Evolutionary conservation across 2,329 filamentous ascomycete genomes (phyloP).

Genomic region (Helicocarpus griseus): DNA sequence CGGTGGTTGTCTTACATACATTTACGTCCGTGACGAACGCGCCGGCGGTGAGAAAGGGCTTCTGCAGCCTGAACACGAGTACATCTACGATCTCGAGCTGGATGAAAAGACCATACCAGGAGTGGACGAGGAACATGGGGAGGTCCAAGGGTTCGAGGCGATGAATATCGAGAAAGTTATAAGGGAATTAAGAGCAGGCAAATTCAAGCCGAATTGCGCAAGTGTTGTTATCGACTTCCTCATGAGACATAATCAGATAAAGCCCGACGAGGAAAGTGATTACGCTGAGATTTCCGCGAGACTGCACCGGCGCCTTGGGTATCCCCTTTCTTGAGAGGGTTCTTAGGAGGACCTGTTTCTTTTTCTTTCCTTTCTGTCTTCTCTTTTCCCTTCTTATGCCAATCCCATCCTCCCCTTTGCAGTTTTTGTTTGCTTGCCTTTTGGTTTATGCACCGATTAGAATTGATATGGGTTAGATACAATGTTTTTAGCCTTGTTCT

Average conservation of each 20-base stretch:
- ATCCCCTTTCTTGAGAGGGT: slow-evolving; percentile 46
- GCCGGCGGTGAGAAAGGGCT: slow-evolving; percentile 73
- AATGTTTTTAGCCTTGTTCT: background rate
- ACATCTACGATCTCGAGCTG: slow-evolving; percentile 80
- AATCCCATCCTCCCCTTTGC: background rate
- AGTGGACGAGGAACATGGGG: slow-evolving; percentile 79
- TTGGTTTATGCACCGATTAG: background rate
- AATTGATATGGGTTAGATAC: background rate
- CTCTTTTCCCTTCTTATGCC: background rate
- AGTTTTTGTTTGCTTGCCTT: background rate
- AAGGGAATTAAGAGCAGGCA: slow-evolving; percentile 56
- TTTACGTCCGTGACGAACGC: slow-evolving; percentile 64
- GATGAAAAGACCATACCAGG: slow-evolving; percentile 56
- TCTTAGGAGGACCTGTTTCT: background rate
- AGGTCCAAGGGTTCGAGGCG: slow-evolving; percentile 78
- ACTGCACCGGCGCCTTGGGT: slow-evolving; percentile 70
- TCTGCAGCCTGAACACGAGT: slow-evolving; percentile 85
- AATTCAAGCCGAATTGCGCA: slow-evolving; percentile 91
- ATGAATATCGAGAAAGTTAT: slow-evolving; percentile 68
- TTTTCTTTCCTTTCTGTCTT: background rate
- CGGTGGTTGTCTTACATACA: slow-evolving; percentile 70
- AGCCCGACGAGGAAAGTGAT: slow-evolving; percentile 65
- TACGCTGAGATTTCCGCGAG: slow-evolving; percentile 66
- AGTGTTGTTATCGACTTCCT: slow-evolving; percentile 83
- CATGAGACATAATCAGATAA: slow-evolving; percentile 72